A percentile compares a stretch with the other conserved stretches of the same genome.
Evolutionary conservation across 192 early-diverging fungal species (phyloP).

Genomic region (Phlyctochytrium bullatum): DNA sequence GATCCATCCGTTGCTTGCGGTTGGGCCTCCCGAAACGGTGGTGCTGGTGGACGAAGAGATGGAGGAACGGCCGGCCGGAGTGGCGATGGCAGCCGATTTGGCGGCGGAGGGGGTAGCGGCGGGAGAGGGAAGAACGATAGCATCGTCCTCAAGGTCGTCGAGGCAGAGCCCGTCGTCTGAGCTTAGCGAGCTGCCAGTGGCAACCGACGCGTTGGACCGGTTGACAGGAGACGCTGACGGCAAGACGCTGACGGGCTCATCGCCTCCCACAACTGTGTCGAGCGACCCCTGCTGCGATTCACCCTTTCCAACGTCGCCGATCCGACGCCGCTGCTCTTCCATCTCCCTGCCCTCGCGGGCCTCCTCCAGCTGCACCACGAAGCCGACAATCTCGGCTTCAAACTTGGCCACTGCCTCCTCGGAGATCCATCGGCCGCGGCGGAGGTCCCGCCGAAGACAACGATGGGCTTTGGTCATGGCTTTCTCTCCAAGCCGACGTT

Average conservation of each 20-base stretch:
- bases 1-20: neutral
- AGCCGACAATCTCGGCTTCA: constrained; percentile 16
- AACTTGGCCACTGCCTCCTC: constrained; percentile 18
- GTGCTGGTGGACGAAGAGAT: neutral
- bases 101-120: no score
- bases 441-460: neutral
- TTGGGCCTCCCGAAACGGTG: neutral
- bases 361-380: neutral
- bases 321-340: no score
- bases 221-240: neutral
- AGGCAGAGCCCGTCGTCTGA: no score
- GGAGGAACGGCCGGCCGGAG: neutral
- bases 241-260: neutral
- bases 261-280: no score
- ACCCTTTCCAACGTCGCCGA: no score
- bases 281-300: no score
- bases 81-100: neutral
- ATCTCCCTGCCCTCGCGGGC: neutral
- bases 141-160: neutral
- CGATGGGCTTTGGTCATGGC: constrained; percentile 15
- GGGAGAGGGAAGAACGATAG: neutral
- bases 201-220: neutral
- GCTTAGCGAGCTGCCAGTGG: neutral
- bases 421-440: constrained; percentile 7
- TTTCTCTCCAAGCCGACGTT: constrained; percentile 6